phyloP scores from a whole-genome alignment of 371 early-diverging fungal genomes.

The Actinomucor elegans region DNA sequence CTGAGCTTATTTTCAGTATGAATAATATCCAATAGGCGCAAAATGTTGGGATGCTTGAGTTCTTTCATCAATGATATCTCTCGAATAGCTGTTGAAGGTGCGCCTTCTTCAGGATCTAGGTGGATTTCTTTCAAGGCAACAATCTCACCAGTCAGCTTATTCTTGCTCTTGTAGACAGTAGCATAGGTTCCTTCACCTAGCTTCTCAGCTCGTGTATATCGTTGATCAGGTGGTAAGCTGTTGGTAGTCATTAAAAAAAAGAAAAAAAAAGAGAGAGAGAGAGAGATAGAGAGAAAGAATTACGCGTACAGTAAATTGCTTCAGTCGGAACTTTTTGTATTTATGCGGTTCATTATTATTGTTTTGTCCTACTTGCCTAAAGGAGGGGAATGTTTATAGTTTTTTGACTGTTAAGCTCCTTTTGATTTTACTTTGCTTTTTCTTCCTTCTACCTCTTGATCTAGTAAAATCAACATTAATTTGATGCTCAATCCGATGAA shows the following conservation, averaged over 20 bases:
- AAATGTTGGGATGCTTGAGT: slow-evolving; percentile 88
- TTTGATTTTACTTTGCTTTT: neutral
- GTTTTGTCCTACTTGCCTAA: slow-evolving; percentile 21
- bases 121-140: slow-evolving; percentile 98
- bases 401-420: neutral
- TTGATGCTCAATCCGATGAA: slow-evolving; percentile 13
- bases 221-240: slow-evolving; percentile 34
- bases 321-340: neutral
- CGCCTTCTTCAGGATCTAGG: slow-evolving; percentile 91
- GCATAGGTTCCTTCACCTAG: slow-evolving; percentile 99
- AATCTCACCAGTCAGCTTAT: slow-evolving; percentile 81
- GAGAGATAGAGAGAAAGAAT: neutral
- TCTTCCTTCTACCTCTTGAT: neutral
- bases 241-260: slow-evolving; percentile 10
- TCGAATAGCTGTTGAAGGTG: slow-evolving; percentile 95
- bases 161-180: slow-evolving; percentile 98
- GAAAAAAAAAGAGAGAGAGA: neutral
- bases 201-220: slow-evolving; percentile 86
- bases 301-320: neutral
- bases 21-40: slow-evolving; percentile 95
- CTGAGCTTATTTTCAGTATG: slow-evolving; percentile 97
- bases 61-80: slow-evolving; percentile 97
- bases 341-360: neutral
- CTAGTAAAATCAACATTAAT: no score
- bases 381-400: slow-evolving; percentile 17